Percentiles rank a stretch among this genome's conserved stretches.
These are phyloP conservation scores for Thelephora ganbajun DNA, from an alignment of 768 basidiomycete genomes.

Conservation along the genomic window DNA sequence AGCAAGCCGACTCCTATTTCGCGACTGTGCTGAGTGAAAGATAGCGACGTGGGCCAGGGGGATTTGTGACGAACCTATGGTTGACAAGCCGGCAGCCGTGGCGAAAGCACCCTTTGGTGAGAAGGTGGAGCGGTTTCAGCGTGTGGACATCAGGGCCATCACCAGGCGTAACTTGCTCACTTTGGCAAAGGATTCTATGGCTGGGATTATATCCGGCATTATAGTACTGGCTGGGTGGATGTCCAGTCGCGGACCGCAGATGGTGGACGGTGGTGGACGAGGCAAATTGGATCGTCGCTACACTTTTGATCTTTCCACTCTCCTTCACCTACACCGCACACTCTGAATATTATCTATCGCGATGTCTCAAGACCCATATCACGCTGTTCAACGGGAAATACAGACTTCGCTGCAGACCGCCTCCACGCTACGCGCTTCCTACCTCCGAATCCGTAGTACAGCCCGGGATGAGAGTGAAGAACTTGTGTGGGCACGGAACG, in stretches of 20 bases:
- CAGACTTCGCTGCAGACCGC: constrained; percentile 62
- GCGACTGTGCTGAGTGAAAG: constrained; percentile 2
- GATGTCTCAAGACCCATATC: constrained; percentile 77
- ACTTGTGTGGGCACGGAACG: constrained; percentile 63
- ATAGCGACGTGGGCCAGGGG: background rate
- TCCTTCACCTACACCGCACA: background rate
- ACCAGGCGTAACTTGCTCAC: constrained; percentile 12
- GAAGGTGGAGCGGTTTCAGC: background rate
- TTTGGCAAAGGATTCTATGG: constrained; percentile 31
- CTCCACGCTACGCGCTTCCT: constrained; percentile 58
- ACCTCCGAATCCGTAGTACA: constrained; percentile 63
- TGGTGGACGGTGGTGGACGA: background rate
- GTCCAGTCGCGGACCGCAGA: background rate
- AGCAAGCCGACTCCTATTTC: constrained; percentile 52
- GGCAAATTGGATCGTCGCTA: too few relatives aligned
- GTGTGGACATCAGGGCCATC: background rate
- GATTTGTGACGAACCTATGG: constrained; percentile 17
- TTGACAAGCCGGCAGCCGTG: constrained; percentile 22
- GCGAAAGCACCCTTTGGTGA: constrained; percentile 20
- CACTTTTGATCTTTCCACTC: background rate
- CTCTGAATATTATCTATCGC: background rate
- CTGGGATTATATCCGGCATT: constrained; percentile 26
- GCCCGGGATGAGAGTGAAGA: constrained; percentile 67
- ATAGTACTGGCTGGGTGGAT: background rate
- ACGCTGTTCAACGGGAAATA: constrained; percentile 75